Base-by-base conservation (phyloP, 352 stramenopile genomes). In the Phytopythium ostracodes region DNA sequence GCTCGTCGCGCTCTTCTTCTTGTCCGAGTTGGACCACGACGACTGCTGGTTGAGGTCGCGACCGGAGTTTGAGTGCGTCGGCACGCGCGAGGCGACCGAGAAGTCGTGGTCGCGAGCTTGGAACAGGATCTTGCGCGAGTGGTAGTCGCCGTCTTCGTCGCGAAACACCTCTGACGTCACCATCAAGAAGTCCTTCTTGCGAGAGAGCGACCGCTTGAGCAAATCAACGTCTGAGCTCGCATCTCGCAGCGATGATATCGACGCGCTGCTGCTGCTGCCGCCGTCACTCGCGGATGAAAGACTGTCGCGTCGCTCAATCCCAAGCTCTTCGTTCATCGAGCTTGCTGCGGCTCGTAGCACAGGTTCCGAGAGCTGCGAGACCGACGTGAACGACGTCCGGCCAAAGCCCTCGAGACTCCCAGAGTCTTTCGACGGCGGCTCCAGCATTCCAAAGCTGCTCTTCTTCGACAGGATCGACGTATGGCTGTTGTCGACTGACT, bases 141-240 rank as follows among this genome's bases (percentile, higher is more conserved):
- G 87, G 58, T 90, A 94, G 68, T 92, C 87, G 22, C 87, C 87
- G 11, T 84, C 83, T 65, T 94, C 79, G 58, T 89, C 77, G 56
- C 85, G 85, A 46, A 96, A 94, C n/a, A 96, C 87, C 55, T 96
- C 85, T 0, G 84, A 93, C 17, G 87, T 96, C 27, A 96, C 86
- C 88, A 96, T 96, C 47, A 96, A 68, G 51, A 96, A 96, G 62
- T 96, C 88, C 42, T 94, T 92, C 60, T 95, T 93, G 18, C 88
- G 79, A 40, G 84, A 93, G 2, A 96, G 72, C 50, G 85, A 91
- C 4, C 87, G 80, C 66, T 94, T 93, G 69, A 92, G 77, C 59
- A 96, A 63, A 31, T 92, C 84, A 27, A 72, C 79, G 43, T 96
- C 87, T 9, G 75, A 81, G 29, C 51, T 62, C 10, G 42, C 57